Base-by-base conservation (phyloP, 1,284 basidiomycete genomes). In the Leccinum holopus region DNA sequence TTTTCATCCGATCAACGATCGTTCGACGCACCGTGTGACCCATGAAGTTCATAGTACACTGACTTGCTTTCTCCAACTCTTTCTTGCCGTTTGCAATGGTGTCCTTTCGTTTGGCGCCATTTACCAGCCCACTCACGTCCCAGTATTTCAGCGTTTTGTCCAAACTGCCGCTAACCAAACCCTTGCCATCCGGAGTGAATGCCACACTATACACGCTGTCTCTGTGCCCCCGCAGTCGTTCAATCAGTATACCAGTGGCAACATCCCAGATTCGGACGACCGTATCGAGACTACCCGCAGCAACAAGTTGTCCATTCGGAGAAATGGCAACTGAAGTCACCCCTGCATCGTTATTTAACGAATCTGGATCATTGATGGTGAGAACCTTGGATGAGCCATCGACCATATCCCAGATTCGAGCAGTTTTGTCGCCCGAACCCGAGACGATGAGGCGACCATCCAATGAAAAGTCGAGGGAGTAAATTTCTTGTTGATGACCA, bases 401-500 rank as follows among this genome's bases (percentile, higher is more conserved):
- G 28, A 84, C 80, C 77, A 94, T 87, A 72, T 95, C 88, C 94
- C 94, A 97, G 62, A 96, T 88, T 55, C 91, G 83, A n/a, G 91
- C 90, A 10, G 92, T 94, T 76, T 90, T 90, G 78, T 97, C 95
- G 5, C 92, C 92, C 0, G 91, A 94, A 16, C 93, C 94, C 11
- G 91, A 93, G n/a, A 94, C 90, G 65, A 97, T 87, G 67, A 90
- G 85, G 12, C 86, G 81, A 7, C 94, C 93, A 70, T 96, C 91
- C 28, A 83, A 78, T 9, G 90, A 90, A 74, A 94, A 95, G 73
- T 94, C 92, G 63, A 97, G 85, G 5, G 92, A 92, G 77, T 95
- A 97, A 68, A 97, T 94, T 76, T 95, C 94, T 71, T 93, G 90
- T 72, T 88, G 86, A 77, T 97, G 95, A 2, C 94, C 95, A 57